Evolutionary conservation across 805 yeast genomes (phyloP).

Genomic region (Metschnikowia dekortorum): DNA sequence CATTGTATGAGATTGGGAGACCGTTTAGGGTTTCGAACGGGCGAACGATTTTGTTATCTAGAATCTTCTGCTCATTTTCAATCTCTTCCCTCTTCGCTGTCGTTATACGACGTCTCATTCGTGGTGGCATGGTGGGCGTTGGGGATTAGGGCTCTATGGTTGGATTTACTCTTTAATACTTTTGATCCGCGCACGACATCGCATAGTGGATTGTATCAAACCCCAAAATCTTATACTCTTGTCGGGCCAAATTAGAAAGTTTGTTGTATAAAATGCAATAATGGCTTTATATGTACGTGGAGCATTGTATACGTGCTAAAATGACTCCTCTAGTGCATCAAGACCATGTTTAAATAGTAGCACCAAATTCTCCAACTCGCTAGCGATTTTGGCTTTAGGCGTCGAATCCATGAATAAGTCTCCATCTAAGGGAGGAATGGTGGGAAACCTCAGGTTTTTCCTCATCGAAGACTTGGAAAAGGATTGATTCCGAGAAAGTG

Average conservation of each 20-base stretch:
- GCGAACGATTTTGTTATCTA: constrained; percentile 37
- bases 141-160: not conserved
- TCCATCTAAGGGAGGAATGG: constrained; percentile 31
- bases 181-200: not conserved
- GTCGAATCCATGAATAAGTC: constrained; percentile 37
- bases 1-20: constrained; percentile 60
- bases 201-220: not conserved
- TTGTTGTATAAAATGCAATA: not conserved
- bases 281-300: not conserved
- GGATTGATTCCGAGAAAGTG: not conserved
- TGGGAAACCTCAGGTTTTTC: constrained; percentile 26
- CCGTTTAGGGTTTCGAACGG: constrained; percentile 67
- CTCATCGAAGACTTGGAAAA: constrained; percentile 1
- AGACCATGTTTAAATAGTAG: constrained; percentile 35
- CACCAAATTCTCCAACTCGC: constrained; percentile 37
- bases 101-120: constrained; percentile 43
- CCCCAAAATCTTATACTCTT: no score
- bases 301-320: not conserved
- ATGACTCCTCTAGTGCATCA: constrained; percentile 32
- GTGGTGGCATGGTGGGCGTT: constrained; percentile 30
- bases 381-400: constrained; percentile 30
- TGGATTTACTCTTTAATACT: not conserved
- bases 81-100: constrained; percentile 39
- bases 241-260: not conserved
- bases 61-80: constrained; percentile 35